Percentiles rank a stretch among this genome's conserved stretches.
Evolutionary conservation across 495 filamentous ascomycete genomes (phyloP).

Genomic region (Trichoderma gamsii): DNA sequence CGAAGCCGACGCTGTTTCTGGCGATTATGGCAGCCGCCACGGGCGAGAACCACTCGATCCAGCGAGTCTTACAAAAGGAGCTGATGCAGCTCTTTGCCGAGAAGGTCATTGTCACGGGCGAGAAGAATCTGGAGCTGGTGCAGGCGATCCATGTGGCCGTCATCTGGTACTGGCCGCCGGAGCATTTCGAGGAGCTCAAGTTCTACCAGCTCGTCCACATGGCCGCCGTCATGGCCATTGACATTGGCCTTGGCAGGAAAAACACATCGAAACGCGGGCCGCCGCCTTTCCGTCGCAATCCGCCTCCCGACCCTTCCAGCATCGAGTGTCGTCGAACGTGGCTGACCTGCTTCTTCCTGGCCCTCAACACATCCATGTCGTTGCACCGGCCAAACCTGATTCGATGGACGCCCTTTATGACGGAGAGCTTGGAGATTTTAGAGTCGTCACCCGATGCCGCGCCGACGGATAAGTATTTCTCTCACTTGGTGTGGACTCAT

Average conservation of each 20-base stretch:
- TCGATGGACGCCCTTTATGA: conserved; percentile 77
- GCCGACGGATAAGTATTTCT: conserved; percentile 64
- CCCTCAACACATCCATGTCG: conserved; percentile 65
- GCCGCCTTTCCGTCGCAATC: conserved; percentile 42
- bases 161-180: conserved; percentile 79
- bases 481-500: conserved; percentile 71
- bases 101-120: conserved; percentile 63
- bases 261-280: conserved; percentile 39
- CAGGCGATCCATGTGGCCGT: conserved; percentile 69
- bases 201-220: conserved; percentile 86
- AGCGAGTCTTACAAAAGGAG: conserved; percentile 59
- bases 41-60: conserved; percentile 52
- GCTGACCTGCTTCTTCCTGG: conserved; percentile 76
- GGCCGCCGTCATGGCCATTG: conserved; percentile 78
- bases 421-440: conserved; percentile 72
- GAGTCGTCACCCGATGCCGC: conserved; percentile 64
- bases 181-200: conserved; percentile 79
- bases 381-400: conserved; percentile 76
- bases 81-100: conserved; percentile 69
- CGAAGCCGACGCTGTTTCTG: conserved; percentile 75
- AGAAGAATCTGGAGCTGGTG: conserved; percentile 81
- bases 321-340: conserved; percentile 73
- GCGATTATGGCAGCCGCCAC: conserved; percentile 69
- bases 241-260: conserved; percentile 69
- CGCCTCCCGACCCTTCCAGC: conserved; percentile 53